Conservation (phyloP, 306 rosid species). For the Begonia fuchsioides region DNA sequence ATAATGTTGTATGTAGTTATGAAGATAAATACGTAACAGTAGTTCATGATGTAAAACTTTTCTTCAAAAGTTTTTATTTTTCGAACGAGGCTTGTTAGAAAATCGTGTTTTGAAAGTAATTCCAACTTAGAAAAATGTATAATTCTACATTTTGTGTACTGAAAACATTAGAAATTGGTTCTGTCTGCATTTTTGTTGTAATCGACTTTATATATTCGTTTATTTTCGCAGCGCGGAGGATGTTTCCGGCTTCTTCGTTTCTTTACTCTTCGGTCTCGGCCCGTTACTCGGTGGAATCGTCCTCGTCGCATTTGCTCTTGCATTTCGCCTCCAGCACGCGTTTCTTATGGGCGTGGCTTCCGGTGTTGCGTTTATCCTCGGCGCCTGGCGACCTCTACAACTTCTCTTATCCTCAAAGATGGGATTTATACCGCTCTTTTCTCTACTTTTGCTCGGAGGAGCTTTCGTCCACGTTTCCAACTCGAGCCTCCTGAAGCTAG, state of each 20-base stretch:
- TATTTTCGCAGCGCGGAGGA: conserved; percentile 66
- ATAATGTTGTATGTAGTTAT: too few relatives aligned
- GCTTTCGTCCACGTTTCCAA: conserved; percentile 41
- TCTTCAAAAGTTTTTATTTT: too few relatives aligned
- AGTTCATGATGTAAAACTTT: too few relatives aligned
- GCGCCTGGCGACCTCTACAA: conserved; percentile 88
- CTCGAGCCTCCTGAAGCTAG: conserved; percentile 46
- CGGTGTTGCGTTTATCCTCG: conserved; percentile 93
- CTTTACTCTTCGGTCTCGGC: conserved; percentile 90
- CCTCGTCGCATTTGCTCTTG: conserved; percentile 67
- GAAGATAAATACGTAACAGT: too few relatives aligned
- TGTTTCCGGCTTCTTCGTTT: conserved; percentile 96
- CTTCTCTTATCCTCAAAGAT: conserved; percentile 64
- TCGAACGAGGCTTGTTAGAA: too few relatives aligned
- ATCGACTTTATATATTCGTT: conserved; percentile 10
- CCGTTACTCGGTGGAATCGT: conserved; percentile 77
- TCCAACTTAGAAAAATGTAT: too few relatives aligned
- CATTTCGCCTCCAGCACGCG: conserved; percentile 78
- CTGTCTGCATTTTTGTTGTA: too few relatives aligned
- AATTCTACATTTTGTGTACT: too few relatives aligned
- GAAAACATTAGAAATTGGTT: too few relatives aligned
- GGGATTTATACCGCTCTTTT: conserved; percentile 42
- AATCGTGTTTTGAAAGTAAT: too few relatives aligned
- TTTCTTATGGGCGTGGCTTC: conserved; percentile 91
- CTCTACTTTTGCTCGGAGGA: conserved; percentile 60